Percentiles rank a stretch among this genome's conserved stretches.
Evolutionary conservation across 176 grass and related monocot species (phyloP).

Genomic region (Aechmea fasciata): DNA sequence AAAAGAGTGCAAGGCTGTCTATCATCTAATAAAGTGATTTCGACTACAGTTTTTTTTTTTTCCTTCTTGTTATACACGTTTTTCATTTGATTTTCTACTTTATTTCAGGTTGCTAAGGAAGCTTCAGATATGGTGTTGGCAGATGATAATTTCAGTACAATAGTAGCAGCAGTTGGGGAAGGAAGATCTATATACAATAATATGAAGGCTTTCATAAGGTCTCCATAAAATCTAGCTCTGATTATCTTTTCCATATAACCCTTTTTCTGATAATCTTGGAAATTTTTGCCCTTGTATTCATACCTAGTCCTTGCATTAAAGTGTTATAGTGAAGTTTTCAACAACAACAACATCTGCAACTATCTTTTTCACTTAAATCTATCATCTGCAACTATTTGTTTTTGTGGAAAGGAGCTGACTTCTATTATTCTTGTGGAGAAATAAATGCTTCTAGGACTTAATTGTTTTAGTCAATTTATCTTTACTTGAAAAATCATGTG

Average conservation of each 20-base stretch:
- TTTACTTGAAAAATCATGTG: neutral
- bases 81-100: neutral
- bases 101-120: conserved; percentile 73
- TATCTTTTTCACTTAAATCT: too few relatives aligned
- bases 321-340: neutral
- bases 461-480: neutral
- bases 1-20: too few relatives aligned
- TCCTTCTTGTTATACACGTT: neutral
- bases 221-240: neutral
- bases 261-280: neutral
- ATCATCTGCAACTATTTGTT: too few relatives aligned
- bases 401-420: too few relatives aligned
- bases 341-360: neutral
- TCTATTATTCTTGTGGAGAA: too few relatives aligned
- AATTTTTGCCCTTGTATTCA: neutral
- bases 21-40: too few relatives aligned
- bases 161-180: conserved; percentile 94
- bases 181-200: conserved; percentile 98
- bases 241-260: neutral
- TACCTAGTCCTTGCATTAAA: neutral
- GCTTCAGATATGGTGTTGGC: conserved; percentile 97
- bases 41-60: neutral
- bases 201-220: conserved; percentile 99
- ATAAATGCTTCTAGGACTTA: neutral
- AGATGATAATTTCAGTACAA: conserved; percentile 96